Percentiles rank a stretch among this genome's conserved stretches.
Conservation (phyloP, 108 stramenopile genomes). For the Cyclotella baltica region DNA sequence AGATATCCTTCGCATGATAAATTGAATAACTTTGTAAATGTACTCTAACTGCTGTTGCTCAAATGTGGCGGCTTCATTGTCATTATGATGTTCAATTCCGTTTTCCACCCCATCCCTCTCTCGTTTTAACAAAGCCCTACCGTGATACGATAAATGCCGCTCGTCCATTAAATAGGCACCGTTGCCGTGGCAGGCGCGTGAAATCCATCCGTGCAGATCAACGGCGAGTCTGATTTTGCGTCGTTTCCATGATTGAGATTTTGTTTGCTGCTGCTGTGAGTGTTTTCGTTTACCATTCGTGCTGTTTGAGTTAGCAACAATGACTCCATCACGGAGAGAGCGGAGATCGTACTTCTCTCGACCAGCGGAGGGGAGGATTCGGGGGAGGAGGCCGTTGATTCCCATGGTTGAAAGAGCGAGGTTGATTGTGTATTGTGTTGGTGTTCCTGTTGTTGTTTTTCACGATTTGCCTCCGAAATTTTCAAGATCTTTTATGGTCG, state of each 20-base stretch:
- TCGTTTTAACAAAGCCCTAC: conserved; percentile 58
- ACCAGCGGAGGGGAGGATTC: conserved; percentile 65
- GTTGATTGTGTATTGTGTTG: background rate
- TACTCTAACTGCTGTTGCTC: conserved; percentile 45
- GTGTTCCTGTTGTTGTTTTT: background rate
- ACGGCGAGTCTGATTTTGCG: conserved; percentile 72
- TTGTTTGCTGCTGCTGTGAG: background rate
- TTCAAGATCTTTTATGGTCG: no score
- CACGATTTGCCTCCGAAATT: no score
- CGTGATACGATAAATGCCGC: conserved; percentile 77
- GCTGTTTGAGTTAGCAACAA: conserved; percentile 9
- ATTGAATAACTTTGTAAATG: conserved; percentile 51
- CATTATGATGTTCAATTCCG: background rate
- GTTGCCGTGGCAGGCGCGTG: conserved; percentile 63
- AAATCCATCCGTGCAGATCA: conserved; percentile 77
- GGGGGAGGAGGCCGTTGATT: conserved; percentile 58
- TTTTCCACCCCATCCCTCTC: conserved; percentile 12
- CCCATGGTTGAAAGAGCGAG: no score
- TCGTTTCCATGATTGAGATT: conserved; percentile 22
- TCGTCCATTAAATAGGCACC: conserved; percentile 72
- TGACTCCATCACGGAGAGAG: conserved; percentile 44
- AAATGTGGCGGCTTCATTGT: background rate
- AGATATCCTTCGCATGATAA: conserved; percentile 59
- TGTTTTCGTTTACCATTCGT: conserved; percentile 16
- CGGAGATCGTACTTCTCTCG: conserved; percentile 53